A percentile compares a stretch with the other conserved stretches of the same genome.
Conservation (phyloP, 2,329 filamentous ascomycete genomes). For the Clarireedia homoeocarpa region DNA sequence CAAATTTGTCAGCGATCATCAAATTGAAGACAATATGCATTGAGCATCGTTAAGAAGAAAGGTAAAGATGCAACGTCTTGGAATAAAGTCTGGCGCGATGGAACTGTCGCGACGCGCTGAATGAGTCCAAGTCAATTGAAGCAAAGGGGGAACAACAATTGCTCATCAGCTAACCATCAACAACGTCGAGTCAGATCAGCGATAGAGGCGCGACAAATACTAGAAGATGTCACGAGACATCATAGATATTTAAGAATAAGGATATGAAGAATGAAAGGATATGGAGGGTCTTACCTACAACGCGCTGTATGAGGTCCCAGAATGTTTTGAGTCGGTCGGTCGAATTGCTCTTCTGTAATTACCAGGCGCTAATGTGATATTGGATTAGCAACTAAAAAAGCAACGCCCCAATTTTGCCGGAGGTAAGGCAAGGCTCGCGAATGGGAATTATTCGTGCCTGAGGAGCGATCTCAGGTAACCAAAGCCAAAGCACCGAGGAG, state of each 20-base stretch:
- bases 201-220: constrained; percentile 6
- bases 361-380: constrained; percentile 3
- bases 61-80: constrained; percentile 1
- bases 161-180: constrained; percentile 11
- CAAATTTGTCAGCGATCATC: constrained; percentile 25
- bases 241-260: constrained; percentile 4
- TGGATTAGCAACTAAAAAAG: constrained; percentile 11
- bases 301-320: constrained; percentile 17
- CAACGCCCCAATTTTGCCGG: not conserved
- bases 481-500: too few species aligned
- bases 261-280: constrained; percentile 10
- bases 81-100: constrained; percentile 8
- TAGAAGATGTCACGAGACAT: constrained; percentile 14
- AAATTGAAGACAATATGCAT: constrained; percentile 9
- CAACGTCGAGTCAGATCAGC: not conserved
- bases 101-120: constrained; percentile 9
- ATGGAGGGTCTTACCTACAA: constrained; percentile 29
- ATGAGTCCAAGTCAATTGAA: constrained; percentile 2
- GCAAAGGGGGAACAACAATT: constrained; percentile 11
- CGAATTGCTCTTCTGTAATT: constrained; percentile 1
- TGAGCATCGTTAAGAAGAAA: not conserved
- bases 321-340: constrained; percentile 10
- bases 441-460: too few species aligned
- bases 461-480: too few species aligned
- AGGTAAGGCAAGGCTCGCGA: too few species aligned